Conservation (phyloP, 495 filamentous ascomycete species). For the Neurospora sp. region DNA sequence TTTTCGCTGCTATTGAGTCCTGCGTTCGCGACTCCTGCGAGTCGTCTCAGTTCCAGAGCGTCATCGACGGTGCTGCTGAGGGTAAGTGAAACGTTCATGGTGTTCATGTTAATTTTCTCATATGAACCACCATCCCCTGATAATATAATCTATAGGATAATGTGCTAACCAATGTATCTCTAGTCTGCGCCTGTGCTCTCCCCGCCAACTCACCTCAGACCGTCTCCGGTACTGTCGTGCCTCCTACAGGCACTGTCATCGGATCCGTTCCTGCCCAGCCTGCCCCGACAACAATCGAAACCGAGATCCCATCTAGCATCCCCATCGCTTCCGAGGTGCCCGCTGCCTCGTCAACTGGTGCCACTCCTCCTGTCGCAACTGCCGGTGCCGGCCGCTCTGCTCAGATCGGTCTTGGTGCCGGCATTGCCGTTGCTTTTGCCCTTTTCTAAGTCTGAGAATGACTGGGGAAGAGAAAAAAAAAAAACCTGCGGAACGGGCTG, state of each 20-base stretch:
- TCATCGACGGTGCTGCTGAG: conserved; percentile 17
- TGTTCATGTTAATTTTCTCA: not conserved
- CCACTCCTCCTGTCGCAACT: not conserved
- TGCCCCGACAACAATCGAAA: not conserved
- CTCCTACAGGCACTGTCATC: not conserved
- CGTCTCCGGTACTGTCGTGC: not conserved
- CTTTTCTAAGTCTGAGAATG: not conserved
- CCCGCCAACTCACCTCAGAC: not conserved
- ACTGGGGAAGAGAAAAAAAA: too few species aligned
- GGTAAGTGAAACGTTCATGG: conserved; percentile 4
- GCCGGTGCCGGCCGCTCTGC: not conserved
- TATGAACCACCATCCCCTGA: not conserved
- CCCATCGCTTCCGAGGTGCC: not conserved
- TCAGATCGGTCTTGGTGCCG: not conserved
- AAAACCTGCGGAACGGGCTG: not conserved
- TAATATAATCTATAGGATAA: not conserved
- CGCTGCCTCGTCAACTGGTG: not conserved
- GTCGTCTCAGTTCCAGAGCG: conserved; percentile 10
- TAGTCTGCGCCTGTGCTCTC: not conserved
- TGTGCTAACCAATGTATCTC: conserved; percentile 5
- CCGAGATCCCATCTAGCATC: not conserved
- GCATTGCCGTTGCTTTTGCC: not conserved
- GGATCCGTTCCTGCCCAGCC: not conserved
- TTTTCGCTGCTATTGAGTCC: conserved; percentile 18
- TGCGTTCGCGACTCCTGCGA: conserved; percentile 18